Evolutionary conservation across 75 land plant species (phyloP), one percentile per base, ranked within the genome.

Genomic region (Pinus taeda): DNA sequence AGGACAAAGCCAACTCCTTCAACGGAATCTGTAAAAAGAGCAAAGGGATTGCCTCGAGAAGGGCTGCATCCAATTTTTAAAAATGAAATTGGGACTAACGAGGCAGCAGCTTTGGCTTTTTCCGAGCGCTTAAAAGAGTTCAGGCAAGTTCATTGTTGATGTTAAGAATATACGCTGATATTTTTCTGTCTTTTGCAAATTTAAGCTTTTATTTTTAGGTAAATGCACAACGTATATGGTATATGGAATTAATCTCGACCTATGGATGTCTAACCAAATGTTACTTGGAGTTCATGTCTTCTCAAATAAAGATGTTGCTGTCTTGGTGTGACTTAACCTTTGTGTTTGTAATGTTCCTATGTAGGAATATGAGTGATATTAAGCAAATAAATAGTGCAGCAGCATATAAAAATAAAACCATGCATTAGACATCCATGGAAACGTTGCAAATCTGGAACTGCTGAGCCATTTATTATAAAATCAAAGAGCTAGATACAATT

Each of bases 41-140:
- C 81, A 42, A 97, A 95, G 81, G 80, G 63, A 59, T 79, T 97
- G 37, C 83, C 91, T 24, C 82, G 81, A 49, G 99, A 95, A 82
- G 99, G 98, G 0, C 79, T 95, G 45, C 99, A 97, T 82, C 98
- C 94, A 75, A 77, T 92, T 29, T 91, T 95, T 66, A 90, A 83
- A 79, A 80, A 85, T 57, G 67, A 78, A 36, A 76, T 95, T n/a
- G 84, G 75, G 17, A 84, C 83, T 37, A 78, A 84, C 62, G 99
- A 95, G 71, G 79, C 91, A 21, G 78, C 87, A 57, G 89, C 92
- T 33, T 70, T 94, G 53, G 98, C 98, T 22, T 95, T 95, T 75
- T 88, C 96, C 36, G 94, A 97, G 77, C 94, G 89, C 18, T 71
- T 97, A 77, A 95, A 95, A 79, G 71, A 77, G 18, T 95, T 91